phyloP scores from a whole-genome alignment of 495 filamentous ascomycete species.

The Friedmanniomyces endolithicus region DNA sequence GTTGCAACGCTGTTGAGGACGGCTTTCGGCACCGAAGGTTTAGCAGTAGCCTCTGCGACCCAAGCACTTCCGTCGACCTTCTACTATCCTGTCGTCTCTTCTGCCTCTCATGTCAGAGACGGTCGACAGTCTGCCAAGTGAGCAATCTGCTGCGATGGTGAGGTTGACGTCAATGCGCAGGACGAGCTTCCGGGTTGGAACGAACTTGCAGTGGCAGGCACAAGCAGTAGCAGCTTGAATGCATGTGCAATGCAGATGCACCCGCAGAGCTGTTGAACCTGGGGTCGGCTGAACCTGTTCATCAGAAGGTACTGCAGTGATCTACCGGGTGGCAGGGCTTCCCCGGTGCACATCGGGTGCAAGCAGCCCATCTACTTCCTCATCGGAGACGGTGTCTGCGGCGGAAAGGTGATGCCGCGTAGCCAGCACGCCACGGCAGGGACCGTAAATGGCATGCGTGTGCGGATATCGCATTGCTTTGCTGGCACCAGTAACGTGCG shows the following conservation, averaged over 20 bases:
- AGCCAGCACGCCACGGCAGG: not conserved
- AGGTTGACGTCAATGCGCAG: not conserved
- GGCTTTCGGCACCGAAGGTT: not conserved
- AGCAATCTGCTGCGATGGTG: not conserved
- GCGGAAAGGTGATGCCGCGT: not conserved
- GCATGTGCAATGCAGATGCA: not conserved
- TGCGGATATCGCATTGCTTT: not conserved
- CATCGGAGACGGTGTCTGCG: not conserved
- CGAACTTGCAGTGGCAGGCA: not conserved
- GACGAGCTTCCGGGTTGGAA: not conserved
- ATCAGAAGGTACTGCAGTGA: not conserved
- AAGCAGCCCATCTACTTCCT: no score
- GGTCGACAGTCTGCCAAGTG: not conserved
- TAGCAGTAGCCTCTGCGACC: not conserved
- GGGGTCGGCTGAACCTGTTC: slow-evolving; percentile 2
- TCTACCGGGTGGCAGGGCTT: slow-evolving; percentile 1
- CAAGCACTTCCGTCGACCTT: not conserved
- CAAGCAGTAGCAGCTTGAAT: not conserved
- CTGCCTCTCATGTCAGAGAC: not conserved
- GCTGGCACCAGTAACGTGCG: not conserved
- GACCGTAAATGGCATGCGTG: not conserved
- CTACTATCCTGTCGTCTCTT: not conserved
- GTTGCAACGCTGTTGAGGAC: not conserved
- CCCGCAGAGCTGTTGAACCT: slow-evolving; percentile 10
- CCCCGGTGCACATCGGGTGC: not conserved